Evolutionary conservation across 176 grass and related monocot species (phyloP).

Genomic region (Pharus latifolius): DNA sequence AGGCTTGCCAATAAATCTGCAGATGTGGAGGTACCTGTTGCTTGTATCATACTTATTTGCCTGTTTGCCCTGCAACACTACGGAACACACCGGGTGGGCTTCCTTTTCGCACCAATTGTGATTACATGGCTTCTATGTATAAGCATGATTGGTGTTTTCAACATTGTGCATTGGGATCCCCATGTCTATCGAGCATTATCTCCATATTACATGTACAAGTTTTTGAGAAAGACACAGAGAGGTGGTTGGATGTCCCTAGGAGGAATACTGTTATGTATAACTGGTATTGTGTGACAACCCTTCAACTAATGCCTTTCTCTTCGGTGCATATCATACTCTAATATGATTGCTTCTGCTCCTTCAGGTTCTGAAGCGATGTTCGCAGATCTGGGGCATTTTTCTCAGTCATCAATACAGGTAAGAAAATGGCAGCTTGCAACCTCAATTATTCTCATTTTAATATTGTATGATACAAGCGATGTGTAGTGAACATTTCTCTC

Average conservation of each 20-base stretch:
- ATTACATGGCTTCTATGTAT: constrained; percentile 91
- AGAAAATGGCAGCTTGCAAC: neutral
- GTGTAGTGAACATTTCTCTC: neutral
- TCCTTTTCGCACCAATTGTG: constrained; percentile 88
- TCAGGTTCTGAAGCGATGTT: constrained; percentile 99
- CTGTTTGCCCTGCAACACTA: constrained; percentile 98
- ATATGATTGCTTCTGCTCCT: neutral
- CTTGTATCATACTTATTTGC: constrained; percentile 68
- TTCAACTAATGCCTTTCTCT: neutral
- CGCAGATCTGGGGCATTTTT: constrained; percentile 96
- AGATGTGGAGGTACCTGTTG: constrained; percentile 89
- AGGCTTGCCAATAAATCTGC: constrained; percentile 20
- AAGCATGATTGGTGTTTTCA: constrained; percentile 85
- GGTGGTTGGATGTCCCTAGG: constrained; percentile 97
- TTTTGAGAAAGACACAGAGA: constrained; percentile 87
- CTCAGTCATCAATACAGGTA: constrained; percentile 91
- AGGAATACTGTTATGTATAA: constrained; percentile 85
- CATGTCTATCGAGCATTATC: constrained; percentile 87
- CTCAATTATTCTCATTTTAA: neutral
- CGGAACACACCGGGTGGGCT: constrained; percentile 81
- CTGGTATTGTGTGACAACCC: constrained; percentile 39
- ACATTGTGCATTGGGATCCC: constrained; percentile 86
- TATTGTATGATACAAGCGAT: neutral
- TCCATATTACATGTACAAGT: constrained; percentile 98
- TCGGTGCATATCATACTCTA: neutral